A percentile compares a stretch with the other conserved stretches of the same genome.
Conservation (phyloP, 148 eudicot species). For the Silene conica region DNA sequence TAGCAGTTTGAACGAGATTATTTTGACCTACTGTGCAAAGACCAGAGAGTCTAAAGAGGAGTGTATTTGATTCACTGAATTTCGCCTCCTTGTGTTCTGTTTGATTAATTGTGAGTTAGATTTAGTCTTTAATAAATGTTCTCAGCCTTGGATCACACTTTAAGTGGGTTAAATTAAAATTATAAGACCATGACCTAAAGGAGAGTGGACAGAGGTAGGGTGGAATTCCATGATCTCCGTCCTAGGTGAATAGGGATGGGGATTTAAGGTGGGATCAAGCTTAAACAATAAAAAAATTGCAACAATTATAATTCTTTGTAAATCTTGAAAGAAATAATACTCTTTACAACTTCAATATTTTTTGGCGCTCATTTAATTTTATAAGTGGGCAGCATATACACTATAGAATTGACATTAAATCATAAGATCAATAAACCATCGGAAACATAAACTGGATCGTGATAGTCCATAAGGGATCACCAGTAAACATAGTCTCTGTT, state of each 20-base stretch:
- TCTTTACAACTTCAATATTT: not conserved
- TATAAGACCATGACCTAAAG: not conserved
- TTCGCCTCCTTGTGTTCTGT: not conserved
- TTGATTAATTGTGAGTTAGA: not conserved
- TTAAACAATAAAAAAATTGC: not conserved
- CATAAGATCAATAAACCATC: not conserved
- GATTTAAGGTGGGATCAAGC: not conserved
- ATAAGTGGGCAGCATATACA: too few species aligned
- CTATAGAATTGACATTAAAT: not conserved
- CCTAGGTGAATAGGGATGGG: not conserved
- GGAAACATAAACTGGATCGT: too few species aligned
- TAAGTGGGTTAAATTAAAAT: not conserved
- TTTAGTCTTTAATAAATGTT: not conserved
- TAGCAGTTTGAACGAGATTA: not conserved
- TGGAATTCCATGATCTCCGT: too few species aligned
- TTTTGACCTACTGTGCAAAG: not conserved
- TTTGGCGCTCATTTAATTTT: too few species aligned
- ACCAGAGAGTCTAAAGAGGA: not conserved
- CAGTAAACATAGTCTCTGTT: not conserved
- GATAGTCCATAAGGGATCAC: too few species aligned
- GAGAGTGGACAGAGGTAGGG: not conserved
- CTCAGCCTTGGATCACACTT: not conserved
- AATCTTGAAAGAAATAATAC: too few species aligned
- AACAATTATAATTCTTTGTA: too few species aligned
- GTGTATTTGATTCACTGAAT: not conserved